These are phyloP conservation scores for Gynochthodes officinalis DNA, from an alignment of 257 asterid species.

Conservation along the genomic window DNA sequence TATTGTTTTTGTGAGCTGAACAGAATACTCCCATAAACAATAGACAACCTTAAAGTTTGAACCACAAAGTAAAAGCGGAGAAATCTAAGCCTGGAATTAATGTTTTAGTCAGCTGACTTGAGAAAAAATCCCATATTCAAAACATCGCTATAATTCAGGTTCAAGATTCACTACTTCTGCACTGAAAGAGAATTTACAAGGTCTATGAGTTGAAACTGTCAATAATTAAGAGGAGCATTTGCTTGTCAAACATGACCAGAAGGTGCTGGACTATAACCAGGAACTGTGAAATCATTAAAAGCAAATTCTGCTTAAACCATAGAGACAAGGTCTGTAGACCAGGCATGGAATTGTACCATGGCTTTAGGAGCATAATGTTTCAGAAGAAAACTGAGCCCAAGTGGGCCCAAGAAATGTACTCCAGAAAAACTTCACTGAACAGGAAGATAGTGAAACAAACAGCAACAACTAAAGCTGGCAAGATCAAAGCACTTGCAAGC, in stretches of 20 bases:
- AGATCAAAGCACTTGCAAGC: not conserved
- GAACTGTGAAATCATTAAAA: not conserved
- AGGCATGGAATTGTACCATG: not conserved
- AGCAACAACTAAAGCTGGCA: not conserved
- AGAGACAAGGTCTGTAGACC: not conserved
- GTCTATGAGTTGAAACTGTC: not conserved
- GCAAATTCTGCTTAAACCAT: not conserved
- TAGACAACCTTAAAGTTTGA: not conserved
- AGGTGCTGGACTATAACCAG: not conserved
- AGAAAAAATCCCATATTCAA: not conserved
- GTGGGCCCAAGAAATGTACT: too few species aligned
- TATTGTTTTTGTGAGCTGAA: not conserved
- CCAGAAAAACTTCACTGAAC: not conserved
- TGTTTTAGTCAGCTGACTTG: not conserved
- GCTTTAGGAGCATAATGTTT: too few species aligned
- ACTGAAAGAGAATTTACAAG: not conserved
- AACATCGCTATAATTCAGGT: not conserved
- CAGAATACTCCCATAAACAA: not conserved
- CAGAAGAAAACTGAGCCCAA: too few species aligned
- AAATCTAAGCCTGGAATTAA: not conserved
- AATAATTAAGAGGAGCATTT: not conserved
- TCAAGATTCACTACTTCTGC: not conserved
- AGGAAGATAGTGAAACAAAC: not conserved
- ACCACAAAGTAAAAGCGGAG: not conserved
- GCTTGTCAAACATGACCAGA: not conserved